Percentiles rank a stretch among this genome's conserved stretches.
These are phyloP conservation scores for Cystoderma amianthinum DNA, from an alignment of 768 basidiomycete species.

Conservation along the genomic window DNA sequence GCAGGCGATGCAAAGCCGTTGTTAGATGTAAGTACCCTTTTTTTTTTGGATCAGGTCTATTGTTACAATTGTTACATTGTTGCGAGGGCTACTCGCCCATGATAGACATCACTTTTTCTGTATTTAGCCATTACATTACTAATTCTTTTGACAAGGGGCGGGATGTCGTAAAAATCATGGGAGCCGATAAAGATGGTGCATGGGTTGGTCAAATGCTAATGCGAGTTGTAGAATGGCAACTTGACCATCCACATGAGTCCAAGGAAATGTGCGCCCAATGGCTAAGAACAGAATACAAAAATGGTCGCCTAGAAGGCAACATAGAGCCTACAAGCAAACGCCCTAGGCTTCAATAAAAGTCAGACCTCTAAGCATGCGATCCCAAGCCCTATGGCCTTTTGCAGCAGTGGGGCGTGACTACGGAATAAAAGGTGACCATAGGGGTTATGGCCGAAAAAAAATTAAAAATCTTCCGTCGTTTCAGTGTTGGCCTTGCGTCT, in stretches of 20 bases:
- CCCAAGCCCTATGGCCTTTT: too few relatives aligned
- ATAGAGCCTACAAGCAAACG: constrained; percentile 30
- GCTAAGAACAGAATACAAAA: constrained; percentile 49
- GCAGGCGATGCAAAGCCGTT: constrained; percentile 66
- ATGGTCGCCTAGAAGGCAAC: constrained; percentile 32
- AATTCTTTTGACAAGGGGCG: too few relatives aligned
- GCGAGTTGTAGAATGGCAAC: constrained; percentile 80
- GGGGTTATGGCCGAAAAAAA: too few relatives aligned
- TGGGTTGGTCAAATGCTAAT: constrained; percentile 61
- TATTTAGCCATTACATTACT: too few relatives aligned
- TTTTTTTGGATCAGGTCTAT: not conserved
- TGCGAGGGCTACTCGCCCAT: too few relatives aligned
- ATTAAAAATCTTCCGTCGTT: too few relatives aligned
- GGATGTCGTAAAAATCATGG: constrained; percentile 50
- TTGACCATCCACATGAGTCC: constrained; percentile 62
- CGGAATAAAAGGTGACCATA: too few relatives aligned
- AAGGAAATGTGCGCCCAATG: constrained; percentile 66
- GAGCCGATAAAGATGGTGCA: constrained; percentile 51
- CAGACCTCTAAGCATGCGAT: not conserved
- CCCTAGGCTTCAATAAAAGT: constrained; percentile 25
- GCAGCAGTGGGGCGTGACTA: too few relatives aligned
- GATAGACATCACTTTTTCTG: too few relatives aligned
- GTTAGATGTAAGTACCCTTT: constrained; percentile 57
- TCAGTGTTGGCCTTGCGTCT: constrained; percentile 48
- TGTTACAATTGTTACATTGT: too few relatives aligned